Evolutionary conservation across 176 grass and related monocot species (phyloP).

Genomic region (Rhynchospora tenuis): DNA sequence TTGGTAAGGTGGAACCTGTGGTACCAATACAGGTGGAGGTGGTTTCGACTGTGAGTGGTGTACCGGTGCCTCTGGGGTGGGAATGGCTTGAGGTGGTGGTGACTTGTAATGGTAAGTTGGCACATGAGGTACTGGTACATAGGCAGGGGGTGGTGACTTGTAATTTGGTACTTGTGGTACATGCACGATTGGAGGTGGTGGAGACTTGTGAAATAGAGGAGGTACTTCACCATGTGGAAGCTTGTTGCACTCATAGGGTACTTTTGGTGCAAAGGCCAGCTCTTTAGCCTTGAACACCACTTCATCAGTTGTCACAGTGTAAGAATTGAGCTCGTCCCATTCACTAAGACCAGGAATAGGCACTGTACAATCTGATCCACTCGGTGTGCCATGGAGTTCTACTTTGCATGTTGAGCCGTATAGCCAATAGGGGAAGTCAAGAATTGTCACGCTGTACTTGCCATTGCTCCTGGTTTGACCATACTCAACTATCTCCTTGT

Average conservation of each 20-base stretch:
- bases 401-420: slow-evolving; percentile 48
- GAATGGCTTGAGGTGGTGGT: slow-evolving; percentile 28
- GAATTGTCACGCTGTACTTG: slow-evolving; percentile 48
- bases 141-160: slow-evolving; percentile 27
- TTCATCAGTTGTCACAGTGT: slow-evolving; percentile 32
- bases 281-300: slow-evolving; percentile 61
- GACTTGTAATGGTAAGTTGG: slow-evolving; percentile 32
- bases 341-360: slow-evolving; percentile 33
- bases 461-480: slow-evolving; percentile 52
- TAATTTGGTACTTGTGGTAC: slow-evolving; percentile 17
- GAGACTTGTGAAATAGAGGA: slow-evolving; percentile 29
- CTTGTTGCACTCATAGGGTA: slow-evolving; percentile 31
- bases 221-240: slow-evolving; percentile 34
- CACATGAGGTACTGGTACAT: slow-evolving; percentile 26
- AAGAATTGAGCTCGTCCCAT: slow-evolving; percentile 35
- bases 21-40: slow-evolving; percentile 32
- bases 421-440: slow-evolving; percentile 34
- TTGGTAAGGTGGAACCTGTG: slow-evolving; percentile 20
- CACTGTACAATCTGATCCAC: slow-evolving; percentile 53
- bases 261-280: slow-evolving; percentile 57
- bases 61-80: slow-evolving; percentile 29
- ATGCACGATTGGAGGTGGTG: slow-evolving; percentile 23
- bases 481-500: slow-evolving; percentile 46
- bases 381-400: slow-evolving; percentile 61
- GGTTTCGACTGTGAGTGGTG: slow-evolving; percentile 29